Evolutionary conservation across 768 basidiomycete genomes (phyloP).

Genomic region (Boletellus sp.): DNA sequence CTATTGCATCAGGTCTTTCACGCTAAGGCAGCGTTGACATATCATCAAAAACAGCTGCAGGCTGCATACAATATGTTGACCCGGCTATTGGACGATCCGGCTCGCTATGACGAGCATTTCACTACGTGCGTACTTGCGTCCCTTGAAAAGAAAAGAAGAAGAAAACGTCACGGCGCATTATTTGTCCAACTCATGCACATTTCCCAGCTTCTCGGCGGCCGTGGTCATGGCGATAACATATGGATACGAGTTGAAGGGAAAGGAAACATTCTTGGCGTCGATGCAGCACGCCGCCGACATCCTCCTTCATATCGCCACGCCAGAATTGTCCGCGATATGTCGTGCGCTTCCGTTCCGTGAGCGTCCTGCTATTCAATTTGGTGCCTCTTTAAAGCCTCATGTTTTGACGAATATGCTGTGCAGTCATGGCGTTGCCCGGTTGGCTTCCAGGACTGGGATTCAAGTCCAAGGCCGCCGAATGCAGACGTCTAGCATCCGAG

Average conservation of each 20-base stretch:
- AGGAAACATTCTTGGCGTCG: conserved; percentile 5
- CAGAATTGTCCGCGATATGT: conserved; percentile 2
- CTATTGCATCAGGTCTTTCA: conserved; percentile 19
- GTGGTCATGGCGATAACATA: conserved; percentile 19
- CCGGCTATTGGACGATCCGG: conserved; percentile 6
- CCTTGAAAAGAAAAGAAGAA: no score
- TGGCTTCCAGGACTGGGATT: conserved; percentile 29
- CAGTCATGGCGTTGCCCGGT: conserved; percentile 15
- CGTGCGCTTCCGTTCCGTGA: conserved; percentile 10
- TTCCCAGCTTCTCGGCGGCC: not conserved
- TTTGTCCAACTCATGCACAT: not conserved
- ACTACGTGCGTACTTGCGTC: conserved; percentile 2
- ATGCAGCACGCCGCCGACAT: conserved; percentile 13
- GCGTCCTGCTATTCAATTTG: not conserved
- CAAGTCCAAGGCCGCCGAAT: conserved; percentile 15
- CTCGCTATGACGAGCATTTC: conserved; percentile 8
- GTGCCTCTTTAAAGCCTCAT: not conserved
- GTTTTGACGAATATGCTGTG: not conserved
- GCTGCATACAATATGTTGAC: conserved; percentile 9
- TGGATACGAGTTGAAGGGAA: conserved; percentile 11
- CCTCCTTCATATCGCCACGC: not conserved
- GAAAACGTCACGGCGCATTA: not conserved
- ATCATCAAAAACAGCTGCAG: conserved; percentile 12
- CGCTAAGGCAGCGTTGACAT: conserved; percentile 5
- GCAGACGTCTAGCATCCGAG: conserved; percentile 2